Conservation (phyloP, 1,139 yeast species). For the Hansenula lynferdii region DNA sequence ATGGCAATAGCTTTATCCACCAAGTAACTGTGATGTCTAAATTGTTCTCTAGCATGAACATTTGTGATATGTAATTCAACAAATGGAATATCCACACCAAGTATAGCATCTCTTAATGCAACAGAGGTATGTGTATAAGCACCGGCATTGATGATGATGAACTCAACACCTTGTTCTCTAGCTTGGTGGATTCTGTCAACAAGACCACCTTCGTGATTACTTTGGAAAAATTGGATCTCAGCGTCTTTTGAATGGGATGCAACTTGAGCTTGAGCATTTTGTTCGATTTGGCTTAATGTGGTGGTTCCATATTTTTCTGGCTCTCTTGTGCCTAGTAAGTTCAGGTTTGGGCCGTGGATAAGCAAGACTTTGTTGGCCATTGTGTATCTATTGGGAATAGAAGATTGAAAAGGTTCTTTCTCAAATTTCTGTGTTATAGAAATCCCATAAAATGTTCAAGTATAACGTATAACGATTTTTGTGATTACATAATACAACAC, state of each 20-base stretch:
- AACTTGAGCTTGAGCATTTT: constrained; percentile 36
- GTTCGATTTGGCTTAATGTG: constrained; percentile 36
- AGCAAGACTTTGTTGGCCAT: constrained; percentile 32
- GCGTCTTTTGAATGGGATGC: constrained; percentile 24
- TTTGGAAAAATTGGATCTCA: constrained; percentile 28
- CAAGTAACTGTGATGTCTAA: constrained; percentile 44
- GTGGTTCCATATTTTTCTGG: constrained; percentile 47
- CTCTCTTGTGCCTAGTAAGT: constrained; percentile 43
- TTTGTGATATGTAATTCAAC: constrained; percentile 46
- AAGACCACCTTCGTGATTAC: constrained; percentile 43
- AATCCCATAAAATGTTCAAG: too few species aligned
- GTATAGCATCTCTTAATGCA: constrained; percentile 44
- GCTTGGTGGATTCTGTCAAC: constrained; percentile 45
- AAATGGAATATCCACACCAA: constrained; percentile 43
- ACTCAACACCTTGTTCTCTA: constrained; percentile 27
- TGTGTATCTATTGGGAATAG: neutral
- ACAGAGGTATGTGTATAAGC: constrained; percentile 49
- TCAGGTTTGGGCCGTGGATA: constrained; percentile 45
- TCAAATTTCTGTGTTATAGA: too few species aligned
- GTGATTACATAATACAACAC: too few species aligned
- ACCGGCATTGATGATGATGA: constrained; percentile 43
- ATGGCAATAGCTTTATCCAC: constrained; percentile 46
- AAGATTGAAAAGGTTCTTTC: too few species aligned
- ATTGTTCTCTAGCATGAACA: constrained; percentile 45
- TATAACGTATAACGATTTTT: too few species aligned